A percentile compares a stretch with the other conserved stretches of the same genome.
phyloP scores from a whole-genome alignment of 2,329 filamentous ascomycete genomes.

The Atkinsonella texensis region DNA sequence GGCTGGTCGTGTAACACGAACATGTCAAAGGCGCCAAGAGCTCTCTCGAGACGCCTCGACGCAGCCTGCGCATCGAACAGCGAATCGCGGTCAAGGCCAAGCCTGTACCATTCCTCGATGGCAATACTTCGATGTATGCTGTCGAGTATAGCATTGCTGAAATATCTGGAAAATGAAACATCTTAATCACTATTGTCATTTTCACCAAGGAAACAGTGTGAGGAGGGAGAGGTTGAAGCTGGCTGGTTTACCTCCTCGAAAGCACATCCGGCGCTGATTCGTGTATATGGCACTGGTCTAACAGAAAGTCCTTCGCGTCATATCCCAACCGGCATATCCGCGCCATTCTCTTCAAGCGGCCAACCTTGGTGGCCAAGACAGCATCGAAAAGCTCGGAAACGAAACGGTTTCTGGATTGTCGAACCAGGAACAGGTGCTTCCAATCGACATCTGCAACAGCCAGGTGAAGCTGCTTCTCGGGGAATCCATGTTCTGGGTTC shows the following conservation, averaged over 20 bases:
- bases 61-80: conserved; percentile 22
- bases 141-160: conserved; percentile 60
- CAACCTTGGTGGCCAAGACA: conserved; percentile 58
- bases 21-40: conserved; percentile 75
- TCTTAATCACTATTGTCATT: conserved; percentile 4
- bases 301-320: conserved; percentile 76
- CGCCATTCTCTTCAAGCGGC: conserved; percentile 57
- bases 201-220: neutral
- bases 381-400: conserved; percentile 48
- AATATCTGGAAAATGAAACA: conserved; percentile 44
- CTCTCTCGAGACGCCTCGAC: conserved; percentile 48
- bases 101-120: conserved; percentile 59
- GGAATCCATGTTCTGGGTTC: conserved; percentile 52
- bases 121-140: conserved; percentile 73
- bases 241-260: conserved; percentile 46
- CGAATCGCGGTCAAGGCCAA: conserved; percentile 12
- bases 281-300: conserved; percentile 49
- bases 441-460: conserved; percentile 53
- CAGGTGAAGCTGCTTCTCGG: conserved; percentile 36
- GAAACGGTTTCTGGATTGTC: conserved; percentile 38
- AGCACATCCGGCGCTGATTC: conserved; percentile 60
- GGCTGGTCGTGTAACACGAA: conserved; percentile 66
- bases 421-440: conserved; percentile 54
- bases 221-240: neutral
- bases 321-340: conserved; percentile 63